phyloP scores from a whole-genome alignment of 1,284 basidiomycete species.

The Pyrrhoderma noxium region DNA sequence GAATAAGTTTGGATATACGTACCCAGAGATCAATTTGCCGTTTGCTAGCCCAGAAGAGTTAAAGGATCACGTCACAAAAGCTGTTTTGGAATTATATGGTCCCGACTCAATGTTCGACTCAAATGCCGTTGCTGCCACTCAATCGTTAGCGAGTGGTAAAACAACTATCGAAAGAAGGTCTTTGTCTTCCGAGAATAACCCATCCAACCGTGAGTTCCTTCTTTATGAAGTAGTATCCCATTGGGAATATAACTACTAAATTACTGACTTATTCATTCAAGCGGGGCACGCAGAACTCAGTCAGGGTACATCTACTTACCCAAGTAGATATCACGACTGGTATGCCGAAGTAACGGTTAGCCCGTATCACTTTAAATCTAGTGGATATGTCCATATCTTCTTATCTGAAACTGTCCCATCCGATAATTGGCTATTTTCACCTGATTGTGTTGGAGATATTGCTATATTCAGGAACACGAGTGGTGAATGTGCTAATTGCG shows the following conservation, averaged over 20 bases:
- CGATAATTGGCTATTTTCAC: background rate
- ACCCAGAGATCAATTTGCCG: background rate
- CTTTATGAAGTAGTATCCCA: too few relatives aligned
- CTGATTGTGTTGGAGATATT: slow-evolving; percentile 1
- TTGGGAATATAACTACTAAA: too few relatives aligned
- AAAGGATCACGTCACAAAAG: background rate
- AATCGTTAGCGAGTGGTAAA: too few relatives aligned
- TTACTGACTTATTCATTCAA: too few relatives aligned
- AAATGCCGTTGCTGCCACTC: too few relatives aligned
- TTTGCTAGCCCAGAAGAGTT: background rate
- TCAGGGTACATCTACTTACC: background rate
- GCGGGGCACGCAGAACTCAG: background rate
- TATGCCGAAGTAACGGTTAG: background rate
- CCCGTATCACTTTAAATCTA: background rate
- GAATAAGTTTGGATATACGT: background rate
- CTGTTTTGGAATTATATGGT: background rate
- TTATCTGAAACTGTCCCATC: background rate
- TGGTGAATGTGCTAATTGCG: slow-evolving; percentile 4
- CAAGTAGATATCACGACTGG: background rate
- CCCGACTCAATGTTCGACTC: background rate
- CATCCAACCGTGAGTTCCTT: background rate
- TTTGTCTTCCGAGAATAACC: background rate
- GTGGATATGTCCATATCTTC: slow-evolving; percentile 3
- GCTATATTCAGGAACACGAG: slow-evolving; percentile 5
- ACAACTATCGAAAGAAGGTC: too few relatives aligned